These are phyloP conservation scores for Skeletonema costatum DNA, from an alignment of 108 stramenopile species.

Conservation along the genomic window DNA sequence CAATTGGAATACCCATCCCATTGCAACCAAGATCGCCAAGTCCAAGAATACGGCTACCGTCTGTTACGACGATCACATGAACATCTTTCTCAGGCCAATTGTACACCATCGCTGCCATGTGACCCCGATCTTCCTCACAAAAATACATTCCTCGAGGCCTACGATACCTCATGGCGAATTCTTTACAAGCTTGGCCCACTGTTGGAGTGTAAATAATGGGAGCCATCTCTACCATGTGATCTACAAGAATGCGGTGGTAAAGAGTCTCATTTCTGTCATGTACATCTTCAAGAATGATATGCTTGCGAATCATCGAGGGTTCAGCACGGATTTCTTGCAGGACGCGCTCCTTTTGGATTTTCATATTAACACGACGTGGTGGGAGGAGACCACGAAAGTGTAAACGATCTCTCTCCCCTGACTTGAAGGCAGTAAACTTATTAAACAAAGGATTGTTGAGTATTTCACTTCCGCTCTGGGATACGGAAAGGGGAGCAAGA, in stretches of 20 bases:
- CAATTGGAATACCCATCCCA: conserved; percentile 97
- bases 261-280: conserved; percentile 97
- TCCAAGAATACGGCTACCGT: conserved; percentile 95
- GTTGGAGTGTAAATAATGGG: conserved; percentile 99
- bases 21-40: conserved; percentile 97
- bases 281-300: conserved; percentile 89
- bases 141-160: conserved; percentile 97
- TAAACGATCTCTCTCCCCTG: conserved; percentile 89
- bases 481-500: not conserved
- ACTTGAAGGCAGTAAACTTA: conserved; percentile 88
- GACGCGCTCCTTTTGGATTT: conserved; percentile 71
- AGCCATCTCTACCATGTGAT: conserved; percentile 95
- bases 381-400: conserved; percentile 87
- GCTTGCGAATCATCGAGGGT: conserved; percentile 87
- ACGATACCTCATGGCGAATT: conserved; percentile 75
- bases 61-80: conserved; percentile 96
- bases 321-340: conserved; percentile 62
- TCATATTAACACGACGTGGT: conserved; percentile 65
- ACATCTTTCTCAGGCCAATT: conserved; percentile 98
- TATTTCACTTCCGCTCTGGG: conserved; percentile 17
- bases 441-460: conserved; percentile 78
- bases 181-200: conserved; percentile 96
- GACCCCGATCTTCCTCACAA: conserved; percentile 85
- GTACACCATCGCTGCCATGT: conserved; percentile 90
- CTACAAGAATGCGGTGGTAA: conserved; percentile 93